phyloP scores from a whole-genome alignment of 2,329 filamentous ascomycete genomes.

The Chaetomiaceae sp. region DNA sequence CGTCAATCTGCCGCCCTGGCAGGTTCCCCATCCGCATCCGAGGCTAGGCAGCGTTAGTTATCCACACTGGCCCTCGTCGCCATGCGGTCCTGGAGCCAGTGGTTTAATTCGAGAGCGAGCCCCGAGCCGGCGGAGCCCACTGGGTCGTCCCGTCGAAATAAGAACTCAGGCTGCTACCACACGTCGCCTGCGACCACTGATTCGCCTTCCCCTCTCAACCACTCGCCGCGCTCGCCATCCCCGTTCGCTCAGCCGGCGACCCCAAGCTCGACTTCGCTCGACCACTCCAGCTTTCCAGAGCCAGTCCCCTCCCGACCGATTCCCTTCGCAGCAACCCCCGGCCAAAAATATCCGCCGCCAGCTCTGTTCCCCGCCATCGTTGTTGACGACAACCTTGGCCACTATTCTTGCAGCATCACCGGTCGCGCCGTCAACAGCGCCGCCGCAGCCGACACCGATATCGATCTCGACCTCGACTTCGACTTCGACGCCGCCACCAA shows the following conservation, averaged over 20 bases:
- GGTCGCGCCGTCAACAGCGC: conserved; percentile 1
- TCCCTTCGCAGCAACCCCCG: conserved; percentile 28
- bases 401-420: background rate
- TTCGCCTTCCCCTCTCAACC: conserved; percentile 31
- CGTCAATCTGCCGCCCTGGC: conserved; percentile 8
- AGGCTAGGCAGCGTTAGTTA: conserved; percentile 24
- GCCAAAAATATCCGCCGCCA: conserved; percentile 2
- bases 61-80: conserved; percentile 22
- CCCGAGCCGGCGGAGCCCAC: conserved; percentile 26
- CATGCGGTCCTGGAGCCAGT: conserved; percentile 26
- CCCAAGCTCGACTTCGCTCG: conserved; percentile 34
- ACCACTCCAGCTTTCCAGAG: conserved; percentile 22
- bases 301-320: conserved; percentile 34
- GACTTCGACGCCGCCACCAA: conserved; percentile 37
- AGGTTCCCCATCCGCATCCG: conserved; percentile 18
- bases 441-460: conserved; percentile 20
- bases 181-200: conserved; percentile 30
- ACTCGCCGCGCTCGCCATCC: conserved; percentile 33
- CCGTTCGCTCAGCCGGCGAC: conserved; percentile 43
- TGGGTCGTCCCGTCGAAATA: conserved; percentile 26
- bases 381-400: conserved; percentile 23
- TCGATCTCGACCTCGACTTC: conserved; percentile 32
- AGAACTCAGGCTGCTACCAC: conserved; percentile 33
- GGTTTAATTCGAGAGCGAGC: conserved; percentile 25
- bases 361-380: conserved; percentile 21